A percentile compares a stretch with the other conserved stretches of the same genome.
Conservation (phyloP, 176 grass and related monocot genomes). For the Leersia perrieri region DNA sequence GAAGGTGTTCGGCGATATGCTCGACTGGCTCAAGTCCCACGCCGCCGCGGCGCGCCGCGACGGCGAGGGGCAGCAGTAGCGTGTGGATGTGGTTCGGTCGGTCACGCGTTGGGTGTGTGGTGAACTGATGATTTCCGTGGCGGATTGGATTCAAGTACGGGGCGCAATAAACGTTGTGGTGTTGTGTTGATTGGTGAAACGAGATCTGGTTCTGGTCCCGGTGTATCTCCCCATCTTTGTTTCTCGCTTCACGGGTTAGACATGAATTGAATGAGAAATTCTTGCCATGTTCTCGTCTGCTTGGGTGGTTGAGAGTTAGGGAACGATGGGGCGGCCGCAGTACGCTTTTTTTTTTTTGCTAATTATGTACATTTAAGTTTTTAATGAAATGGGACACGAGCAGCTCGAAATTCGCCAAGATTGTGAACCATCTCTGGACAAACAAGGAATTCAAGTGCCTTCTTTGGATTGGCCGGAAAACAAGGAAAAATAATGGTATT, state of each 20-base stretch:
- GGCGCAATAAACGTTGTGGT: neutral
- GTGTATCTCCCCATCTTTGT: neutral
- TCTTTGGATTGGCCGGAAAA: no score
- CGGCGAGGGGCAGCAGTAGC: neutral
- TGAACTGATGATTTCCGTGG: no score
- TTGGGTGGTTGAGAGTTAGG: neutral
- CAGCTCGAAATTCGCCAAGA: no score
- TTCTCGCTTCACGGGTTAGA: neutral
- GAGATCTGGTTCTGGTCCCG: neutral
- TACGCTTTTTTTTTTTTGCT: no score
- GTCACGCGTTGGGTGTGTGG: neutral
- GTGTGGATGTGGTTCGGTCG: slow-evolving; percentile 23
- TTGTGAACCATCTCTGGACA: no score
- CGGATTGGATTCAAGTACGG: neutral
- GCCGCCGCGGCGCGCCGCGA: neutral
- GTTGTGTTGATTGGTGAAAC: neutral
- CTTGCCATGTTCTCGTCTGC: neutral
- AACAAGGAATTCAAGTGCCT: no score
- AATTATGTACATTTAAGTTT: no score
- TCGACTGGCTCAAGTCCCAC: slow-evolving; percentile 64
- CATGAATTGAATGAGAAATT: neutral
- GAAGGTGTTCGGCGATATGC: slow-evolving; percentile 65
- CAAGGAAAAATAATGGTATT: no score
- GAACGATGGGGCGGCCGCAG: no score
- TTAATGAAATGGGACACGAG: no score